A percentile compares a stretch with the other conserved stretches of the same genome.
Evolutionary conservation across 225 moss, liverwort and hornwort genomes (phyloP).

Genomic region (Marchantia paleacea): DNA sequence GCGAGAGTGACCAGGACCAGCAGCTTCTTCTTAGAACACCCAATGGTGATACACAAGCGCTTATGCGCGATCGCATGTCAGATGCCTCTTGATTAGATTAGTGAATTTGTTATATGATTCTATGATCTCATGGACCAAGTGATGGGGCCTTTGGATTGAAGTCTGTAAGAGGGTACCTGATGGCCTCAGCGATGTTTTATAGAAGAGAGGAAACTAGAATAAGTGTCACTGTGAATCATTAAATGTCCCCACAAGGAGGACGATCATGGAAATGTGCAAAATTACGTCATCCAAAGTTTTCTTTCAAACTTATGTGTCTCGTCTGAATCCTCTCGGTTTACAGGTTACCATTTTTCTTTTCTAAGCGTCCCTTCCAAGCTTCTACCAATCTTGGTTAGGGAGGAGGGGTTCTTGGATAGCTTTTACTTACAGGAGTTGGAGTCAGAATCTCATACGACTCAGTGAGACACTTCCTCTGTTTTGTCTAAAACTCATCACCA

Average conservation of each 20-base stretch:
- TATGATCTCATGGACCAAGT: slow-evolving; percentile 10
- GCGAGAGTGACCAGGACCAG: slow-evolving; percentile 73
- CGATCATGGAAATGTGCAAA: not conserved
- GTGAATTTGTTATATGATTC: slow-evolving; percentile 7
- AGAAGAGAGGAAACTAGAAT: slow-evolving; percentile 8
- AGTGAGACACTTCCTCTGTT: not conserved
- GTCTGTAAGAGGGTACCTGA: slow-evolving; percentile 4
- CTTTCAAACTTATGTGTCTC: not conserved
- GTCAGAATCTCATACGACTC: not conserved
- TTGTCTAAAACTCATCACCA: not conserved
- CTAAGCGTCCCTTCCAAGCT: not conserved
- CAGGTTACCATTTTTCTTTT: not conserved
- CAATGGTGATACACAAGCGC: slow-evolving; percentile 58
- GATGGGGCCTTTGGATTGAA: slow-evolving; percentile 1
- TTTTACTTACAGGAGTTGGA: not conserved
- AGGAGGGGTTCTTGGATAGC: not conserved
- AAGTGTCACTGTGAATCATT: slow-evolving; percentile 9
- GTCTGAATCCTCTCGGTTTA: not conserved
- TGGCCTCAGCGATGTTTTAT: slow-evolving; percentile 9
- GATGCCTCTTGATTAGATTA: slow-evolving; percentile 2
- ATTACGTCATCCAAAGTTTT: not conserved
- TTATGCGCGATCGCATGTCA: slow-evolving; percentile 17
- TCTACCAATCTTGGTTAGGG: not conserved
- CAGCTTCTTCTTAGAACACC: slow-evolving; percentile 51
- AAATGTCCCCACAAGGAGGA: slow-evolving; percentile 3